Base-by-base conservation (phyloP, 306 rosid genomes). In the Castanopsis chinensis region DNA sequence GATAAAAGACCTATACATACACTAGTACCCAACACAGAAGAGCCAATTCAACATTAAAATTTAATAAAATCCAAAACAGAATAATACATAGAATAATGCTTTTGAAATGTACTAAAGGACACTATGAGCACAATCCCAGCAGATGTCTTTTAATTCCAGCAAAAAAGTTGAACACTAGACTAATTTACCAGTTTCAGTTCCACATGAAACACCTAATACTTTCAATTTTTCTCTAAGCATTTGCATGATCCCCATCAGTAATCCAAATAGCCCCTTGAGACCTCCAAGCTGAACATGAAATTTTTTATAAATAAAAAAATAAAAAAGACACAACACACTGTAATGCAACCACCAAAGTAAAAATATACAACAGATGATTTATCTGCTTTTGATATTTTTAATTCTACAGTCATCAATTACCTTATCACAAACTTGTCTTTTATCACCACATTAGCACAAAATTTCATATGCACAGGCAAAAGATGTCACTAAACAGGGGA, bases 241-340 rank as follows among this genome's bases (percentile, higher is more conserved):
- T 90, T 94, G 97, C 74, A 94, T 77, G 89, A 86, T 85, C 57
- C 85, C 92, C 97, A 87, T 89, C 59, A 92, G 2, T 77, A 92
- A 89, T 77, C 98, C 97, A 63, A 91, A 82, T 12, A 91, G 77
- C 69, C 97, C 97, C 78, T 89, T 92, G 60, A 94, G 91, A 86
- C 91, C 98, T 81, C 97, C 98, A 78, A 92, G 59, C 98, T 94
- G 94, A 84, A 82, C 45, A 79, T 35, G 35, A 71, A 5, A 78
- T 5, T 7, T 8, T 41, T 41, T 2, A 8, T 41, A 33, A 33
- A 33, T 7, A 37, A 35, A 35, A 35, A 35, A 35, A 35, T 1
- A 6, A 41, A 2, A 41, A 41, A 41, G 45, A 41, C 45, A 41
- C 45, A 8, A 8, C 11, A 41, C 45, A 41, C 12, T 41, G 9